Percentiles rank a stretch among this genome's conserved stretches.
phyloP scores from a whole-genome alignment of 23 red algal species.

The Gracilaria gracilis region DNA sequence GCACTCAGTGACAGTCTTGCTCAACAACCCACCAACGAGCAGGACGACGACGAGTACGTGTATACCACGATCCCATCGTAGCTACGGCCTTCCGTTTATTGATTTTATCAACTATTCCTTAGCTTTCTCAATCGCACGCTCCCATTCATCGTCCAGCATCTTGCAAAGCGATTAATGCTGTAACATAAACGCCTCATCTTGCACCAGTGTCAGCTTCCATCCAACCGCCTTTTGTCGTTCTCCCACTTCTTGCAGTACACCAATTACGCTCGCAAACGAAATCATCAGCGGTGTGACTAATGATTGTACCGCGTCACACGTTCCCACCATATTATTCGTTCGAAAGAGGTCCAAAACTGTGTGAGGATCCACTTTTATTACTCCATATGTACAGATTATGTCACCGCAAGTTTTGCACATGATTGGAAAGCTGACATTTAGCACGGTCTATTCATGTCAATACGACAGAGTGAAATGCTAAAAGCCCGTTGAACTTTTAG shows the following conservation, averaged over 20 bases:
- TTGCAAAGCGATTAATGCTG: slow-evolving; percentile 28
- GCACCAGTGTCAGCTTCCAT: slow-evolving; percentile 36
- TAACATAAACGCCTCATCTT: slow-evolving; percentile 19
- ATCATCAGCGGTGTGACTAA: slow-evolving; percentile 40
- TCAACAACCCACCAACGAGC: not conserved
- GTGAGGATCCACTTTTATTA: too few species aligned
- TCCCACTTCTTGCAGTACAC: slow-evolving; percentile 48
- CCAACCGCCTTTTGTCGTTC: slow-evolving; percentile 41
- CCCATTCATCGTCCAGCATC: slow-evolving; percentile 37
- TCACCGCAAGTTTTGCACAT: too few species aligned
- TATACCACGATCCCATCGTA: slow-evolving; percentile 50
- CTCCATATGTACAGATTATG: too few species aligned
- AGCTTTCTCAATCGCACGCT: slow-evolving; percentile 28
- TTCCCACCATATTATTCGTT: slow-evolving; percentile 14
- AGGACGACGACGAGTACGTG: slow-evolving; percentile 41
- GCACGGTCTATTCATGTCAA: too few species aligned
- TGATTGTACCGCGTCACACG: slow-evolving; percentile 15
- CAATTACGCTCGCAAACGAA: not conserved
- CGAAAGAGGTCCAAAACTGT: slow-evolving; percentile 48
- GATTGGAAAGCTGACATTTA: too few species aligned
- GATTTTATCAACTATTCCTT: slow-evolving; percentile 37
- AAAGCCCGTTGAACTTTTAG: too few species aligned
- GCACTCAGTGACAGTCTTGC: not conserved
- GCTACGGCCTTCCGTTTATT: not conserved
- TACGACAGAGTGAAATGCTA: too few species aligned